These are phyloP conservation scores for Pleodorina starrii DNA, from an alignment of 139 green algal species.

Conservation along the genomic window DNA sequence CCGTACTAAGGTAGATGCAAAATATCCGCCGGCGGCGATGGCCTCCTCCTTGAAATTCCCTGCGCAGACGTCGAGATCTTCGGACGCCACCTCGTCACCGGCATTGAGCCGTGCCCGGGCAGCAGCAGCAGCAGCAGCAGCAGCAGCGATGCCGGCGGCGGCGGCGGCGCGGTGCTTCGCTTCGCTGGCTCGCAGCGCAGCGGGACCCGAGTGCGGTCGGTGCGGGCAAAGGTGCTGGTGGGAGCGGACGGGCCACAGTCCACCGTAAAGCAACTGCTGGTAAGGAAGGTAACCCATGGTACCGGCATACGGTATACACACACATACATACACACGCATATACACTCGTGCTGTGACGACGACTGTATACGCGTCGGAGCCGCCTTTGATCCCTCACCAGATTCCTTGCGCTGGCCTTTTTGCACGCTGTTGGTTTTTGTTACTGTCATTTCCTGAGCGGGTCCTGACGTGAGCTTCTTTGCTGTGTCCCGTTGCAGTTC, in stretches of 20 bases:
- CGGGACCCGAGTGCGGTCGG: not conserved
- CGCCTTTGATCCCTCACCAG: too few species aligned
- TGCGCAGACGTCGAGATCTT: conserved; percentile 38
- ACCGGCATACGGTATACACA: too few species aligned
- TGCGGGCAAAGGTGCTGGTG: not conserved
- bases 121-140: not conserved
- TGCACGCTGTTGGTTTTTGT: too few species aligned
- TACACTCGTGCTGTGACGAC: too few species aligned
- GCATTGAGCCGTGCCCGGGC: not conserved
- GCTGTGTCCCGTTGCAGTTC: too few species aligned
- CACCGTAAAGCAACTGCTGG: conserved; percentile 6
- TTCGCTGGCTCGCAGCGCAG: conserved; percentile 3
- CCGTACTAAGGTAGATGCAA: too few species aligned
- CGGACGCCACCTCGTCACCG: conserved; percentile 16
- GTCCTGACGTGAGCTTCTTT: too few species aligned
- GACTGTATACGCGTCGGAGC: too few species aligned
- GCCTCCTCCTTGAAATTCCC: not conserved
- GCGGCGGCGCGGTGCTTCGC: not conserved
- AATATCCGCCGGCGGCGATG: too few species aligned
- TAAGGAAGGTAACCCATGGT: not conserved
- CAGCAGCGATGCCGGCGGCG: not conserved
- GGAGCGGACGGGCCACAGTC: conserved; percentile 7
- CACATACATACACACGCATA: too few species aligned
- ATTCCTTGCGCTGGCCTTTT: too few species aligned
- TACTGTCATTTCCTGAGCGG: too few species aligned